These are phyloP conservation scores for Arthrinium phaeospermum DNA, from an alignment of 2,329 filamentous ascomycete species.

Conservation along the genomic window DNA sequence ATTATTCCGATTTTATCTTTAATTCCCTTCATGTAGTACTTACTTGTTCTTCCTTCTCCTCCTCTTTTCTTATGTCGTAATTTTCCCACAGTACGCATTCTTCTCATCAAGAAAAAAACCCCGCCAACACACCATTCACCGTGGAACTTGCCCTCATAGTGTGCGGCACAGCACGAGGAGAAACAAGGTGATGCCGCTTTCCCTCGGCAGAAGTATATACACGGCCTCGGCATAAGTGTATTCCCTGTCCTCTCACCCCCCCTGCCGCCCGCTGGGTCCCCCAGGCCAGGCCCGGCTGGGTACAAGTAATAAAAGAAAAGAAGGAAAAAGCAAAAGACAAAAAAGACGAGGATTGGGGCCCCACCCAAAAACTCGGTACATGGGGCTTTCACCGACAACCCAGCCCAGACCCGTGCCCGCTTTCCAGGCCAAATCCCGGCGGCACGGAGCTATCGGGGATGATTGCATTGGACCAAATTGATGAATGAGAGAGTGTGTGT, in stretches of 20 bases:
- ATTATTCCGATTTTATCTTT: neutral
- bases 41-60: neutral
- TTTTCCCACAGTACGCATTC: neutral
- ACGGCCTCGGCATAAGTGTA: neutral
- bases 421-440: neutral
- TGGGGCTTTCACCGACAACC: constrained; percentile 9
- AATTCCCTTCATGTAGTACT: neutral
- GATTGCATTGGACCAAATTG: neutral
- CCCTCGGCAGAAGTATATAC: neutral
- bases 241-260: neutral
- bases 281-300: neutral
- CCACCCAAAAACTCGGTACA: constrained; percentile 14
- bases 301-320: neutral
- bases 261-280: neutral
- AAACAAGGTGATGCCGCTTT: constrained; percentile 1
- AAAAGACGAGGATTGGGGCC: neutral
- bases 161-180: neutral
- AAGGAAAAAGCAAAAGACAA: neutral
- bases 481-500: neutral
- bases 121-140: neutral
- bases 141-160: neutral
- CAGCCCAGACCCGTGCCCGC: constrained; percentile 5
- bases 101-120: neutral
- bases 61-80: neutral
- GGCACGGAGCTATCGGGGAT: constrained; percentile 16